A percentile compares a stretch with the other conserved stretches of the same genome.
These are phyloP conservation scores for Stachybotrys elegans DNA, from an alignment of 2,329 filamentous ascomycete species.

Conservation along the genomic window DNA sequence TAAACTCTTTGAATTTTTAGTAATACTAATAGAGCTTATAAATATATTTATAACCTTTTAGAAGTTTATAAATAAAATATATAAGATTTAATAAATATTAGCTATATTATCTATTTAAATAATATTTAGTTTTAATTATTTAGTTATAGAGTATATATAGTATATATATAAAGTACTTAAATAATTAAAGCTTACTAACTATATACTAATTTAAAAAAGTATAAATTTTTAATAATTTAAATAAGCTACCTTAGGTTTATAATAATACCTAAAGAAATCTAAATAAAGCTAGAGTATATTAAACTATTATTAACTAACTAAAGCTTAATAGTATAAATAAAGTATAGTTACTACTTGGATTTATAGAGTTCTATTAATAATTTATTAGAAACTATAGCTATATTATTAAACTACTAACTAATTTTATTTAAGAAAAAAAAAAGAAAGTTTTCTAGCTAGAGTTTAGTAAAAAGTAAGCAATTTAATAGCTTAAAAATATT, in stretches of 20 bases:
- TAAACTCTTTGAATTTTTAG: no score
- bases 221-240: not conserved
- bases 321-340: not conserved
- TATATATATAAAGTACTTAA: conserved; percentile 2
- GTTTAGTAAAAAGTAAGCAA: not conserved
- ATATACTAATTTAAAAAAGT: not conserved
- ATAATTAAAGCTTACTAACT: not conserved
- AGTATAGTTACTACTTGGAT: not conserved
- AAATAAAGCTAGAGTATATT: no score
- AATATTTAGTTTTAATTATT: not conserved
- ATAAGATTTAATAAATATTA: not conserved
- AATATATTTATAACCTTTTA: not conserved
- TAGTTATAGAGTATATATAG: not conserved
- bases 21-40: no score
- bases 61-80: not conserved
- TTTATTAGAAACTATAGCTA: conserved; percentile 1
- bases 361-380: not conserved
- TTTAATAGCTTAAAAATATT: no score
- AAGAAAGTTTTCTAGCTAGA: no score
- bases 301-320: not conserved
- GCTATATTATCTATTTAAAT: not conserved
- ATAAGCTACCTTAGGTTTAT: not conserved
- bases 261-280: not conserved
- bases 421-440: no score
- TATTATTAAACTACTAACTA: no score